Percentiles rank a stretch among this genome's conserved stretches.
phyloP scores from a whole-genome alignment of 441 rosid species.

The Arabidopsis lyrata region DNA sequence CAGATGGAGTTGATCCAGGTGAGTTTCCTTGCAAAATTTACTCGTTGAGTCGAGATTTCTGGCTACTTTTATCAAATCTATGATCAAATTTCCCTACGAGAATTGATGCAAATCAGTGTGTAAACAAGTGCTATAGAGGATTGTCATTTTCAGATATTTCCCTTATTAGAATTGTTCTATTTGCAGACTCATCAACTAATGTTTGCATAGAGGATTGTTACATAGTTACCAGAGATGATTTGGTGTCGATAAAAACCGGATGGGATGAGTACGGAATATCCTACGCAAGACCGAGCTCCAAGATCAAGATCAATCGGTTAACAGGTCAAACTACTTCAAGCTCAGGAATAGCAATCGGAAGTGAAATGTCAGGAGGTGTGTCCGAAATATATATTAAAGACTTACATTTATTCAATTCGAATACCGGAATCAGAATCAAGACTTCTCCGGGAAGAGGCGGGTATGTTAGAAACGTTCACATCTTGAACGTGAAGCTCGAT shows the following conservation, averaged over 20 bases:
- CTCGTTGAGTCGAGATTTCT: neutral
- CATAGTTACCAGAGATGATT: constrained; percentile 92
- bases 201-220: constrained; percentile 94
- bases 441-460: constrained; percentile 96
- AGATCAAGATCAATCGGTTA: constrained; percentile 71
- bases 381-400: constrained; percentile 78
- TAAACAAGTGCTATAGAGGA: no score
- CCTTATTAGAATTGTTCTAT: constrained; percentile 6
- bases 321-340: constrained; percentile 70
- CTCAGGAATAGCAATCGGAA: constrained; percentile 91
- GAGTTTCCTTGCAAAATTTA: constrained; percentile 40
- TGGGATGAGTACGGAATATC: constrained; percentile 97
- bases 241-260: constrained; percentile 90
- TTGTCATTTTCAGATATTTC: neutral
- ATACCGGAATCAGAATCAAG: constrained; percentile 78
- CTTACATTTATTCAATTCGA: constrained; percentile 66
- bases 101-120: no score
- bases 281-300: constrained; percentile 75
- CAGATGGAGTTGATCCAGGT: constrained; percentile 99
- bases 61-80: neutral
- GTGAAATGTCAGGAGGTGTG: constrained; percentile 98
- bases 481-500: constrained; percentile 67
- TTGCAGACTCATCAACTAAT: constrained; percentile 81
- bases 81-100: no score
- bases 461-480: constrained; percentile 74